These are phyloP conservation scores for Neoboletus magnificus DNA, from an alignment of 768 basidiomycete species.

Conservation along the genomic window DNA sequence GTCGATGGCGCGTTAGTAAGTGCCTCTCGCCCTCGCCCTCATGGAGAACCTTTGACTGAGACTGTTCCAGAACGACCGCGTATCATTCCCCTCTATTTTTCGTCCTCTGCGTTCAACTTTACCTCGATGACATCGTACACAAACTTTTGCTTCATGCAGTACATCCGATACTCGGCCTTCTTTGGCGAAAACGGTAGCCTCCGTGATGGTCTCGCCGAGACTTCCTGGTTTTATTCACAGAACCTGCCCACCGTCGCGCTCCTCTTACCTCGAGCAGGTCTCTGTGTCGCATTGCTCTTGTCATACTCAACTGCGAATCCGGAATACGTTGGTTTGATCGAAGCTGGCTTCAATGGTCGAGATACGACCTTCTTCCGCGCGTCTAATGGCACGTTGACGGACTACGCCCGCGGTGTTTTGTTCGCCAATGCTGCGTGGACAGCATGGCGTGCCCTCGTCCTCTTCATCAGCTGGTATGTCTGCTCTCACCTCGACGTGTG, in stretches of 20 bases:
- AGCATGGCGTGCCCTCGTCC: slow-evolving; percentile 66
- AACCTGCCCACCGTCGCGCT: slow-evolving; percentile 78
- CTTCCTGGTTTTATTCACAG: slow-evolving; percentile 80
- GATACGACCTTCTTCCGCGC: slow-evolving; percentile 74
- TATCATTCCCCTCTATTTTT: slow-evolving; percentile 80
- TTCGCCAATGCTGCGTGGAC: slow-evolving; percentile 81
- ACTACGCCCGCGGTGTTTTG: slow-evolving; percentile 76
- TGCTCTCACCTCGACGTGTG: neutral
- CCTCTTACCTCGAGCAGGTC: slow-evolving; percentile 79
- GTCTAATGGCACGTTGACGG: slow-evolving; percentile 62
- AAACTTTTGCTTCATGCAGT: slow-evolving; percentile 80
- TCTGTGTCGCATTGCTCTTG: slow-evolving; percentile 70
- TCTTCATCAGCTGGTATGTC: slow-evolving; percentile 64
- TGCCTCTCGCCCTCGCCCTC: slow-evolving; percentile 27
- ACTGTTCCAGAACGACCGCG: slow-evolving; percentile 66
- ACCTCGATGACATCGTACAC: slow-evolving; percentile 77
- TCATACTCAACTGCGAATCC: slow-evolving; percentile 53
- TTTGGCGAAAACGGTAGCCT: slow-evolving; percentile 46
- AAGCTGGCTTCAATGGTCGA: slow-evolving; percentile 47
- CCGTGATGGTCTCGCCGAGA: slow-evolving; percentile 71
- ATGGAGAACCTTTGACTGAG: slow-evolving; percentile 3
- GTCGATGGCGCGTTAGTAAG: slow-evolving; percentile 80
- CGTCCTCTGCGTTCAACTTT: slow-evolving; percentile 71
- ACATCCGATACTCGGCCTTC: slow-evolving; percentile 73
- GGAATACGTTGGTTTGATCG: slow-evolving; percentile 43